phyloP scores from a whole-genome alignment of 345 rosid species.

The Eucalyptus marginata region DNA sequence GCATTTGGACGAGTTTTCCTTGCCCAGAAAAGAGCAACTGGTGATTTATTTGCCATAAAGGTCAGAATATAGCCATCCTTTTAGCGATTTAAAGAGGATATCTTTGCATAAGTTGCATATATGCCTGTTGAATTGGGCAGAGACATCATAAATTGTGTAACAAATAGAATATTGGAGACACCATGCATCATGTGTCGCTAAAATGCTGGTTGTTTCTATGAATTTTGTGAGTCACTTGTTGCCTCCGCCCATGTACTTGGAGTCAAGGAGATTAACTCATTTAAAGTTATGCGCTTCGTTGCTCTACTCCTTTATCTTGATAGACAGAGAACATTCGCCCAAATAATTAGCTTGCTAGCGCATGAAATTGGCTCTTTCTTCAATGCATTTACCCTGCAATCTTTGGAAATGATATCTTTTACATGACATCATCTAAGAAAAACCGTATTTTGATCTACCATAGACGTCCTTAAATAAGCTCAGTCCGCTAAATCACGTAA shows the following conservation, averaged over 20 bases:
- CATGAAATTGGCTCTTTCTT: neutral
- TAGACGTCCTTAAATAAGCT: neutral
- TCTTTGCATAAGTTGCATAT: neutral
- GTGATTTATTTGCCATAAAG: constrained; percentile 94
- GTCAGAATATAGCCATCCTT: constrained; percentile 13
- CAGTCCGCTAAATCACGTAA: neutral
- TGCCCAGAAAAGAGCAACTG: constrained; percentile 82
- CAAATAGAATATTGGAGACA: neutral
- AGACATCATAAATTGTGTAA: neutral
- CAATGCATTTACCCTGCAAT: neutral
- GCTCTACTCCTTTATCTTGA: neutral
- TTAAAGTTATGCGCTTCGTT: neutral
- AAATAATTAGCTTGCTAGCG: neutral
- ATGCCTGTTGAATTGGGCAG: neutral
- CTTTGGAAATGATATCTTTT: neutral
- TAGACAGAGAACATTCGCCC: neutral
- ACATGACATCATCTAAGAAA: neutral
- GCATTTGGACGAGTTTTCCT: constrained; percentile 96
- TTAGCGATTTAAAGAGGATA: neutral
- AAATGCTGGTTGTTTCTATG: neutral
- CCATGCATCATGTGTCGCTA: neutral
- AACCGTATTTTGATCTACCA: neutral
- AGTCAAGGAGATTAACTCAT: neutral
- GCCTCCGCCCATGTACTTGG: neutral
- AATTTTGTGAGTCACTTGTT: neutral